Conservation (phyloP, 164 flowering plant species). For the Litsea cubeba region DNA sequence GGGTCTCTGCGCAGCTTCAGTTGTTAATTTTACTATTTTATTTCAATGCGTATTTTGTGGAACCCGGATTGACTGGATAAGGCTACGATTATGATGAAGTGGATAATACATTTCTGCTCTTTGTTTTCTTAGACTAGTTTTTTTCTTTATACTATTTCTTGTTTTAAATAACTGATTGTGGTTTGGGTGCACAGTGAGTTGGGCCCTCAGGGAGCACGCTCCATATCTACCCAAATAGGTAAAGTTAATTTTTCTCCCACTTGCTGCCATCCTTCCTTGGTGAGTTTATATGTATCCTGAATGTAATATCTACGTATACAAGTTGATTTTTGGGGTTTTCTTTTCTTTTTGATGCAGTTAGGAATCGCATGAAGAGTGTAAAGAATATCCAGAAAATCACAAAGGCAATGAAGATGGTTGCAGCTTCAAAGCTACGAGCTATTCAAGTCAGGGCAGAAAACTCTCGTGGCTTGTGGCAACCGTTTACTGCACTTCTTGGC, state of each 20-base stretch:
- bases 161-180: not conserved
- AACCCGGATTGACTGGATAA: too few relatives aligned
- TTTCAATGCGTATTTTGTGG: too few relatives aligned
- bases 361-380: constrained; percentile 98
- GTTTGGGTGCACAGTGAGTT: constrained; percentile 51
- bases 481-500: constrained; percentile 94
- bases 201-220: constrained; percentile 59
- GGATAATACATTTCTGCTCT: too few relatives aligned
- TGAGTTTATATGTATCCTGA: not conserved
- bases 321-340: not conserved
- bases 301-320: not conserved
- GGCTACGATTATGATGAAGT: too few relatives aligned
- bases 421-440: constrained; percentile 90
- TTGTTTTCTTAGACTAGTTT: too few relatives aligned
- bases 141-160: not conserved
- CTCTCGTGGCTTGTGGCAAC: constrained; percentile 99
- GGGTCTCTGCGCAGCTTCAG: too few relatives aligned
- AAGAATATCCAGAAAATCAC: constrained; percentile 95
- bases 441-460: constrained; percentile 86
- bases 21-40: too few relatives aligned
- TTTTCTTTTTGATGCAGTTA: constrained; percentile 41
- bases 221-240: constrained; percentile 90
- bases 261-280: constrained; percentile 1
- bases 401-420: constrained; percentile 99
- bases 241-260: constrained; percentile 11